phyloP scores from a whole-genome alignment of 2,329 filamentous ascomycete species.

The Rasamsonia emersonii region DNA sequence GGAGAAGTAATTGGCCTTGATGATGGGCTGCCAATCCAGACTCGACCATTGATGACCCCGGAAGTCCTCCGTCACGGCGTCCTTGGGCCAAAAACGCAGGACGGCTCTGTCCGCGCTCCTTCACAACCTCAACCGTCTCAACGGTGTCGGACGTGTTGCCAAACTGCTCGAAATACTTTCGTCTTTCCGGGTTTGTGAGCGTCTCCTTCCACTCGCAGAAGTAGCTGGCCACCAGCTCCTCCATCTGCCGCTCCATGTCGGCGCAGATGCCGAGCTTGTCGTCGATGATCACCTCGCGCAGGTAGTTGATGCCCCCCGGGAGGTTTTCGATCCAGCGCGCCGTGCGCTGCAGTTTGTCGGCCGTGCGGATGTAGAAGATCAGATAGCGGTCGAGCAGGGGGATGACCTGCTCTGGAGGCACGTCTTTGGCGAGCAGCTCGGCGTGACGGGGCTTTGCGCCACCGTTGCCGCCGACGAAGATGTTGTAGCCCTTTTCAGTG shows the following conservation, averaged over 20 bases:
- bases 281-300: slow-evolving; percentile 71
- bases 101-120: slow-evolving; percentile 63
- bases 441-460: slow-evolving; percentile 76
- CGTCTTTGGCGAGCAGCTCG: slow-evolving; percentile 77
- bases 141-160: slow-evolving; percentile 68
- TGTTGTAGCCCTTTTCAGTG: slow-evolving; percentile 87
- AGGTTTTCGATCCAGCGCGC: slow-evolving; percentile 80
- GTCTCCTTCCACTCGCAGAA: slow-evolving; percentile 91
- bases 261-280: slow-evolving; percentile 81
- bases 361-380: slow-evolving; percentile 89
- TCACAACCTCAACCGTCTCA: slow-evolving; percentile 60
- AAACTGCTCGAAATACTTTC: slow-evolving; percentile 70
- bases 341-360: slow-evolving; percentile 81
- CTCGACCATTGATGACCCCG: slow-evolving; percentile 56
- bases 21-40: slow-evolving; percentile 70
- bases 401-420: slow-evolving; percentile 71
- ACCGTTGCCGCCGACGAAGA: slow-evolving; percentile 84
- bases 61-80: slow-evolving; percentile 63
- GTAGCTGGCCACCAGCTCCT: slow-evolving; percentile 70
- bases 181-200: slow-evolving; percentile 58
- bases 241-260: slow-evolving; percentile 80
- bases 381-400: slow-evolving; percentile 81
- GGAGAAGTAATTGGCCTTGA: slow-evolving; percentile 61
- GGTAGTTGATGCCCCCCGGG: slow-evolving; percentile 74
- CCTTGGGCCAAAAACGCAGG: slow-evolving; percentile 71